Conservation (phyloP, 2,329 filamentous ascomycete species). For the Arthrinium puccinioides region DNA sequence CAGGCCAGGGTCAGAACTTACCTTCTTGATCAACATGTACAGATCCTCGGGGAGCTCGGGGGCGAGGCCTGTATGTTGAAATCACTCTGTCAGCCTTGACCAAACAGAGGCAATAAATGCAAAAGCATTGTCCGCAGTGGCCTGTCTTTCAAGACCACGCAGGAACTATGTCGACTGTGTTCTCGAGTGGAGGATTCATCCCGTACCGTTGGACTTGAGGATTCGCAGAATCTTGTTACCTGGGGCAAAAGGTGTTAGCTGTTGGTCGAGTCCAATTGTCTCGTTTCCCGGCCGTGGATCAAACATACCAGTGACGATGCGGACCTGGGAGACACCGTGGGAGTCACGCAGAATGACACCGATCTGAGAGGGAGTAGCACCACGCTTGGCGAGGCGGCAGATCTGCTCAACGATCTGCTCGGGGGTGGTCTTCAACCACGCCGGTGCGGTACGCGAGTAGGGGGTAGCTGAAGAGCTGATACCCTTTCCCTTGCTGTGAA, state of each 20-base stretch:
- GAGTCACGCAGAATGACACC: constrained; percentile 97
- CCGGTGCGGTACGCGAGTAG: constrained; percentile 86
- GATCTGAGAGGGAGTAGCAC: constrained; percentile 96
- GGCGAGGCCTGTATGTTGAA: constrained; percentile 72
- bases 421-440: constrained; percentile 98
- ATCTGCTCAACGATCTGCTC: constrained; percentile 99
- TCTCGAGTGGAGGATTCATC: constrained; percentile 28
- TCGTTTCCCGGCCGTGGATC: background rate
- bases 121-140: constrained; percentile 6
- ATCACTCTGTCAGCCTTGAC: constrained; percentile 93
- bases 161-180: constrained; percentile 4
- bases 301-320: constrained; percentile 93
- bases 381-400: constrained; percentile 98
- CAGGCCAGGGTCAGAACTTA: constrained; percentile 31
- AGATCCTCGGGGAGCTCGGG: constrained; percentile 99
- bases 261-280: constrained; percentile 26
- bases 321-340: constrained; percentile 97
- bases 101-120: constrained; percentile 67
- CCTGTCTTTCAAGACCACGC: background rate
- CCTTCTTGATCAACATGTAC: constrained; percentile 99
- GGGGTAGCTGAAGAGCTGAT: constrained; percentile 93
- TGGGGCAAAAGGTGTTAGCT: constrained; percentile 28
- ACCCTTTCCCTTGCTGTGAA: constrained; percentile 99
- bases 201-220: constrained; percentile 93
- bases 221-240: constrained; percentile 99